Evolutionary conservation across 2,329 filamentous ascomycete genomes (phyloP), one percentile per base, ranked within the genome.

Genomic region (Fusarium mundagurra): DNA sequence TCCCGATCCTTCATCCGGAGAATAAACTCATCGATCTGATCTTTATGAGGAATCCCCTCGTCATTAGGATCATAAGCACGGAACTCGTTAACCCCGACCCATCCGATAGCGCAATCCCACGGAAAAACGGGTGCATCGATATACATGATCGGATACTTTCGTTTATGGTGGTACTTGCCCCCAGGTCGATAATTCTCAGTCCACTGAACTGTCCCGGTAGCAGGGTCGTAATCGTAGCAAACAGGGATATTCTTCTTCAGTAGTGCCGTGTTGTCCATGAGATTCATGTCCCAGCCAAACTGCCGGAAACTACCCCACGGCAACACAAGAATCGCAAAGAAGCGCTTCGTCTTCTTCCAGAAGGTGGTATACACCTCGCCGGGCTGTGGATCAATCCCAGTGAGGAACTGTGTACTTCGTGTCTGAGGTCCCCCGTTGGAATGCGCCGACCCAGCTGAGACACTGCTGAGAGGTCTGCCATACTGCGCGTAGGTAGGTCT

Each of bases 301-400:
- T 38, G 9, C 2, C 38, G n/a, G 2, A 66, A 65, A 9, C 10
- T 65, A 4, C 36, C 64, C 61, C 41, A 63, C 1, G 62, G 62
- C 3, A 65, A 47, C 4, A 65, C 43, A 16, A 65, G 13, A 7
- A 53, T 48, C 3, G 62, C 58, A 0, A 44, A 63, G 22, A 24
- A 65, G 5, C 24, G 22, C 18, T 43, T 44, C 5, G 18, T 29
- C 5, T 17, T 24, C 1, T 17, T n/a, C 72, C 72, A 74, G 2
- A 44, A 62, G 1, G 43, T 38, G 0, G 39, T 24, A 1, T 74
- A 74, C 3, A 74, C 36, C 6, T 72, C 48, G 1, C 72, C 72
- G 4, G 64, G 48, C 8, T 43, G 33, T 2, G 71, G 71, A 8
- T 68, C 33, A 14, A 64, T 24, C 2, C n/a, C n/a, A 11, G 33